phyloP scores from a whole-genome alignment of 495 filamentous ascomycete genomes.

The Penicillium waksmanii region DNA sequence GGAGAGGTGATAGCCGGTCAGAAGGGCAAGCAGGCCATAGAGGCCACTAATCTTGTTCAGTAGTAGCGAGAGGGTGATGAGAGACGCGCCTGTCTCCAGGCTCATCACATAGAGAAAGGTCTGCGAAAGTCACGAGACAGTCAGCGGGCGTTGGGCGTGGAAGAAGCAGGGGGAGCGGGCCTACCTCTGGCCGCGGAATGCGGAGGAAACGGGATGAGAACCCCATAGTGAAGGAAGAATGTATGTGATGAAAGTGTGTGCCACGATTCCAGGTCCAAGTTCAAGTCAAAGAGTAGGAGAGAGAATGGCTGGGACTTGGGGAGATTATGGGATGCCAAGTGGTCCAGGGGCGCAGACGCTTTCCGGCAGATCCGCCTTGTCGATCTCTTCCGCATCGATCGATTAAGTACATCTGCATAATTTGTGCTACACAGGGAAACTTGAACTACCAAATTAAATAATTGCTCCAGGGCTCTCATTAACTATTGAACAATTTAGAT shows the following conservation, averaged over 20 bases:
- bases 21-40: conserved; percentile 83
- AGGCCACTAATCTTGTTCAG: conserved; percentile 88
- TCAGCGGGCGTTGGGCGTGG: conserved; percentile 19
- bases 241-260: conserved; percentile 20
- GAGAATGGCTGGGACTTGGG: conserved; percentile 5
- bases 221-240: conserved; percentile 43
- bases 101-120: conserved; percentile 83
- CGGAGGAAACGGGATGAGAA: conserved; percentile 53
- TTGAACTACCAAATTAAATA: neutral
- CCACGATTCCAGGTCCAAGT: neutral
- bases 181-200: conserved; percentile 63
- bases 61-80: conserved; percentile 76
- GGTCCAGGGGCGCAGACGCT: conserved; percentile 28
- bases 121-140: conserved; percentile 45
- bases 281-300: neutral
- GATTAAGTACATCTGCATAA: neutral
- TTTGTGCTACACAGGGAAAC: neutral
- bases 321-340: conserved; percentile 23
- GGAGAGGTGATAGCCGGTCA: conserved; percentile 72
- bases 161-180: conserved; percentile 18
- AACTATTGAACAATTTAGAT: no score
- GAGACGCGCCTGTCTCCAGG: conserved; percentile 80
- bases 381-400: conserved; percentile 24
- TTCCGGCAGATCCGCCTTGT: conserved; percentile 33
- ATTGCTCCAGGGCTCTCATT: no score